Percentiles rank a stretch among this genome's conserved stretches.
Conservation (phyloP, 345 rosid genomes). For the Gossypium mustelinum region DNA sequence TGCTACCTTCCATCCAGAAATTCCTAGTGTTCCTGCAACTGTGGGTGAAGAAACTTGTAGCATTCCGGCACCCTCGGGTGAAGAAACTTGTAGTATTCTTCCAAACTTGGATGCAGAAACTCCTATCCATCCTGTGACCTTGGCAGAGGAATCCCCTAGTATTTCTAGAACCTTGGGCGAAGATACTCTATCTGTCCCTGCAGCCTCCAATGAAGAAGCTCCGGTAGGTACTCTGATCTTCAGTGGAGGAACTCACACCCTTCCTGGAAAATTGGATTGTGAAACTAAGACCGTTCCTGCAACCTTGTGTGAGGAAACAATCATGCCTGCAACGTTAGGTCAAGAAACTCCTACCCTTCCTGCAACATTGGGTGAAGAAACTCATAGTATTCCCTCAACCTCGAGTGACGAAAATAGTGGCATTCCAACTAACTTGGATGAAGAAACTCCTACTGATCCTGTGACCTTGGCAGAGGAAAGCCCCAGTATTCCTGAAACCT, state of each 20-base stretch:
- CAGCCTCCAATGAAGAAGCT: background rate
- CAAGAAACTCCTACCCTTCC: background rate
- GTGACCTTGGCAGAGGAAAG: background rate
- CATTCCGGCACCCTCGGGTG: too few relatives aligned
- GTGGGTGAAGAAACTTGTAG: too few relatives aligned
- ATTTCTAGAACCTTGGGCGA: background rate
- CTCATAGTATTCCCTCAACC: background rate
- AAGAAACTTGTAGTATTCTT: background rate
- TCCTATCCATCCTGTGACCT: background rate
- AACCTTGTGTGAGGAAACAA: too few relatives aligned
- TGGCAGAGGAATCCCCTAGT: background rate
- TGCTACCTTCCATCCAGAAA: background rate
- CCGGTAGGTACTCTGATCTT: background rate
- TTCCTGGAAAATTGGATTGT: too few relatives aligned
- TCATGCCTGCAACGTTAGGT: too few relatives aligned
- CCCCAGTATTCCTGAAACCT: background rate
- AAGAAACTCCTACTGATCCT: background rate
- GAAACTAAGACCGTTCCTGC: too few relatives aligned
- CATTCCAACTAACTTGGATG: background rate
- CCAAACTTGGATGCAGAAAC: background rate
- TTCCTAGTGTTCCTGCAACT: background rate
- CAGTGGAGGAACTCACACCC: background rate
- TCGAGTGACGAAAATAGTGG: too few relatives aligned
- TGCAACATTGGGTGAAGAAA: background rate
- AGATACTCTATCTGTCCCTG: background rate